Evolutionary conservation across 495 filamentous ascomycete species (phyloP), one percentile per base, ranked within the genome.

Genomic region (Aspergillus baeticus): DNA sequence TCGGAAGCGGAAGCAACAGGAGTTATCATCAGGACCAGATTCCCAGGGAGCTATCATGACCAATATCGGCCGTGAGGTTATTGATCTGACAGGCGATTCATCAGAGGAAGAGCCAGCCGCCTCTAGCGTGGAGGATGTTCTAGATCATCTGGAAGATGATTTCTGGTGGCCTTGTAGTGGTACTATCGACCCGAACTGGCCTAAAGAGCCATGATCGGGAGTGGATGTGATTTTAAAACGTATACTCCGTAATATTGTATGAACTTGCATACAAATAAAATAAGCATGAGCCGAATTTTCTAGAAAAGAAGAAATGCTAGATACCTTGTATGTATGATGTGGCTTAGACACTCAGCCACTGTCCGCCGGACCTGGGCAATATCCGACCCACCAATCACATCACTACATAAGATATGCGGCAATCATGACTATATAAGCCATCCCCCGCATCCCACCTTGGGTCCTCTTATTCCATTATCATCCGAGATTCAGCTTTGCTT

Each of bases 151-250:
- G 0, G 68, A 71, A 50, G 75, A 81, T 17, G 75, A 81, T 45
- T 65, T 72, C 48, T 81, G 77, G 78, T 80, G 73, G 69, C 77
- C 74, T 17, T 36, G 37, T 36, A 50, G 34, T 20, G 15, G 47
- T 13, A 18, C 2, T 10, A 50, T 50, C 21, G 18, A 38, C 17
- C 46, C 47, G 10, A 50, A 38, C 18, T 50, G 34, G 41, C 41
- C 41, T n/a, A 21, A 36, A 4, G 47, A 38, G 2, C 26, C 8
- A 29, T 29, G 26, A 29, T 29, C 26, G 3, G 4, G 4, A 29
- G 26, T 8, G 26, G 4, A 29, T 29, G 26, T 50, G 21, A 38
- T 3, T 34, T 35, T 15, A 6, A 43, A 1, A 43, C n/a, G 17
- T 41, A 8, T 41, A 7, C 14, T 37, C 10, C 4, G n/a, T 3